Conservation (phyloP, 768 basidiomycete species). For the Amanita subjunquillea region DNA sequence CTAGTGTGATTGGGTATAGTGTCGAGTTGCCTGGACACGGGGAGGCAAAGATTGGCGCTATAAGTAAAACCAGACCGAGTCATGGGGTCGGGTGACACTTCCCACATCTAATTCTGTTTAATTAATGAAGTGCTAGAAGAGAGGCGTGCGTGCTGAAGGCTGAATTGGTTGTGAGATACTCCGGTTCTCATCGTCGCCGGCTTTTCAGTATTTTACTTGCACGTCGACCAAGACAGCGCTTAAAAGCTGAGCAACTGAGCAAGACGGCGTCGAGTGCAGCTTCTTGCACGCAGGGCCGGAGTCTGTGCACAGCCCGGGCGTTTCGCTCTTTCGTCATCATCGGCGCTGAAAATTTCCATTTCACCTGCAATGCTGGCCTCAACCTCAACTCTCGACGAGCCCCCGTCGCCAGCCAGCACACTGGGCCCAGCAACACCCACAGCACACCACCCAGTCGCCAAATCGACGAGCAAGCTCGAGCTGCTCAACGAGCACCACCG, state of each 20-base stretch:
- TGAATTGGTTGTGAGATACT: neutral
- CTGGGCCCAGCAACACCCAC: too few species aligned
- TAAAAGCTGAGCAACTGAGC: too few species aligned
- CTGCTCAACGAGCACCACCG: slow-evolving; percentile 26
- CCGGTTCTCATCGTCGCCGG: too few species aligned
- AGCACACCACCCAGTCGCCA: too few species aligned
- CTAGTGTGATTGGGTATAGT: neutral
- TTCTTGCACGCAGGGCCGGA: too few species aligned
- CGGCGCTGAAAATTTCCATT: neutral
- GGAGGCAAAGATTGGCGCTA: neutral
- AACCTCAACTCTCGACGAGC: neutral
- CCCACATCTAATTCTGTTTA: neutral
- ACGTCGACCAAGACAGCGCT: too few species aligned
- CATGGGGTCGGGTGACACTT: neutral
- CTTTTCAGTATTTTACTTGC: too few species aligned
- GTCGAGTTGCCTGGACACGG: neutral
- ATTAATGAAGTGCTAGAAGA: neutral
- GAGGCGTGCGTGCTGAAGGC: neutral
- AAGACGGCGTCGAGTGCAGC: too few species aligned
- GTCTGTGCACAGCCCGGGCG: too few species aligned
- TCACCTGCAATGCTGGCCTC: neutral
- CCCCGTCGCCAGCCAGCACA: slow-evolving; percentile 1
- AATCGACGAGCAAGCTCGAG: slow-evolving; percentile 21
- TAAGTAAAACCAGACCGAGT: neutral
- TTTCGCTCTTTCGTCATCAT: neutral